Evolutionary conservation across 768 basidiomycete genomes (phyloP).

Genomic region (Tulasnella calospora): DNA sequence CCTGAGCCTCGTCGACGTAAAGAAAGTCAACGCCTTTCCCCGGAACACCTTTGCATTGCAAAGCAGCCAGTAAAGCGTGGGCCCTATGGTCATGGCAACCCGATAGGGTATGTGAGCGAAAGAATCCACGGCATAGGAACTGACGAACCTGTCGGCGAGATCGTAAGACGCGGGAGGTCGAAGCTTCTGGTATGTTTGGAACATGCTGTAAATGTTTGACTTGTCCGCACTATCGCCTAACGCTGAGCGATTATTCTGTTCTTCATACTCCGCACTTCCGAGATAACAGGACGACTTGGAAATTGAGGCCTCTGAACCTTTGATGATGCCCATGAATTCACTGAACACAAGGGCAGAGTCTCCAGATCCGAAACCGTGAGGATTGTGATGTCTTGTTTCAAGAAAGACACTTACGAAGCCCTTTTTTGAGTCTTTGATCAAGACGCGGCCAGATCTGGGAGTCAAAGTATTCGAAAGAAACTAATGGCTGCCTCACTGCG

Average conservation of each 20-base stretch:
- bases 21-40: constrained; percentile 44
- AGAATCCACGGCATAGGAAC: neutral
- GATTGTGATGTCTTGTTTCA: neutral
- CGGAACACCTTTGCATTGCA: neutral
- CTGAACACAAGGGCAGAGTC: constrained; percentile 1
- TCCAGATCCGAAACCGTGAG: neutral
- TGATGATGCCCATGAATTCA: constrained; percentile 42
- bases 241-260: neutral
- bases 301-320: constrained; percentile 57
- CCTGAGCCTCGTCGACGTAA: constrained; percentile 74
- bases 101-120: neutral
- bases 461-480: neutral
- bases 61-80: neutral
- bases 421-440: neutral
- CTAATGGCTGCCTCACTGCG: neutral
- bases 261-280: neutral
- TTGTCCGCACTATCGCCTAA: neutral
- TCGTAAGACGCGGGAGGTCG: neutral
- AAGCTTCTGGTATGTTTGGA: neutral
- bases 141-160: neutral
- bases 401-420: neutral
- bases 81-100: neutral
- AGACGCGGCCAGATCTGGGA: neutral
- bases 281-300: neutral
- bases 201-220: neutral